Evolutionary conservation across 495 filamentous ascomycete genomes (phyloP).

Genomic region (Podospora fimiseda): DNA sequence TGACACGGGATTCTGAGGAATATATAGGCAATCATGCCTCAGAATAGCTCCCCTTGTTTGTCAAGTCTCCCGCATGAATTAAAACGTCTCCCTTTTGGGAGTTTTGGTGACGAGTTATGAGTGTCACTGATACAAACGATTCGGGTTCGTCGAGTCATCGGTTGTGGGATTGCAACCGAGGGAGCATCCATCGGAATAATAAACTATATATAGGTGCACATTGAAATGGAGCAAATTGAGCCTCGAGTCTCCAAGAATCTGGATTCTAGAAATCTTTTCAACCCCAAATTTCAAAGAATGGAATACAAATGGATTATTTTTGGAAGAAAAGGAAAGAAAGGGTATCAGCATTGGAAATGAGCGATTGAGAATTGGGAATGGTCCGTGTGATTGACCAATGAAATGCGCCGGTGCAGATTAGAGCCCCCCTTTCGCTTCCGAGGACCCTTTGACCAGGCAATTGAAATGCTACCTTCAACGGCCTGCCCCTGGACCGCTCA

Average conservation of each 20-base stretch:
- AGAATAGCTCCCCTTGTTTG: slow-evolving; percentile 64
- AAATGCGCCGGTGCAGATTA: neutral
- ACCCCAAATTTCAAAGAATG: no score
- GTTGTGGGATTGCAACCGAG: slow-evolving; percentile 1
- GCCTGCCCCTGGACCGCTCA: neutral
- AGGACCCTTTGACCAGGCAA: neutral
- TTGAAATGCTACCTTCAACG: neutral
- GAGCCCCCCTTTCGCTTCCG: neutral
- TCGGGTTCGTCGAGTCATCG: slow-evolving; percentile 34
- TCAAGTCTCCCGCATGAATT: slow-evolving; percentile 86
- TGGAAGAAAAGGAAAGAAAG: neutral
- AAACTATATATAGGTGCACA: neutral
- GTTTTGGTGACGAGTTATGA: slow-evolving; percentile 58
- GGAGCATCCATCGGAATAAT: slow-evolving; percentile 3
- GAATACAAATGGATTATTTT: no score
- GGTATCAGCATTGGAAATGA: neutral
- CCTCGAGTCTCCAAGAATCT: neutral
- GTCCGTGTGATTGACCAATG: neutral
- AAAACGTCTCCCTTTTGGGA: slow-evolving; percentile 83
- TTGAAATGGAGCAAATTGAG: neutral
- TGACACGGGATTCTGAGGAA: no score
- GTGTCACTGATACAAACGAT: slow-evolving; percentile 82
- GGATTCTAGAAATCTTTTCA: no score
- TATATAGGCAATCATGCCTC: no score
- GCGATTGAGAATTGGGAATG: neutral